Evolutionary conservation across 129 eudicot species (phyloP), one percentile per base, ranked within the genome.

Genomic region (Chrysanthemum seticuspe): DNA sequence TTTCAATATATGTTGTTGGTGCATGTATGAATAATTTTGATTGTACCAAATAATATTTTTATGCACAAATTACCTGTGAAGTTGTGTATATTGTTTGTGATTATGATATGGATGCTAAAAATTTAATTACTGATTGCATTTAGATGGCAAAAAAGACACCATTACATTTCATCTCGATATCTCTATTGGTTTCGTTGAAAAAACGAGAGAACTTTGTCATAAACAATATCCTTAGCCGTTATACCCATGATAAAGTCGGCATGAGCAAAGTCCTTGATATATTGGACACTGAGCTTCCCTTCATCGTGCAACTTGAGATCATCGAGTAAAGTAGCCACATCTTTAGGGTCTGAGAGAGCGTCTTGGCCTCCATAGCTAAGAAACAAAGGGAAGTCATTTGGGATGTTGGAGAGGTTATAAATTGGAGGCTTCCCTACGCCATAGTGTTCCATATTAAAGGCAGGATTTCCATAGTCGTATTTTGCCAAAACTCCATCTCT

Each of bases 291-390:
- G 10, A 85, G 77, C 83, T 89, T 92, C 78, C 87, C 92, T 59
- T 27, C 51, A 52, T 92, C 96, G 9, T 89, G 98, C 57, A 56
- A 2, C 72, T 93, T 89, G 36, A 93, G 87, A 54, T 60, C 72
- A 52, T 85, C 96, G 0, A 93, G 90, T 59, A 93, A 80, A 58
- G 78, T 80, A 56, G 74, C 83, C 49, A 93, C 98, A 13, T 93
- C 98, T 73, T 78, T 75, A 0, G 80, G 85, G 80, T 93, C 98
- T 8, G 98, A 84, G 7, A 93, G 86, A 0, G 95, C 88, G 47
- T 93, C 98, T 70, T 77, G 84, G 19, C 98, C 98, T 64, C 98
- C 98, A 12, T 93, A 88, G 71, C 90, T 84, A 5, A 93, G 70
- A 77, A 84, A 89, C 25, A 93, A 74, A 12, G 98, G 98, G 68